phyloP scores from a whole-genome alignment of 106 monocot genomes.

The Dendrobium officinale region DNA sequence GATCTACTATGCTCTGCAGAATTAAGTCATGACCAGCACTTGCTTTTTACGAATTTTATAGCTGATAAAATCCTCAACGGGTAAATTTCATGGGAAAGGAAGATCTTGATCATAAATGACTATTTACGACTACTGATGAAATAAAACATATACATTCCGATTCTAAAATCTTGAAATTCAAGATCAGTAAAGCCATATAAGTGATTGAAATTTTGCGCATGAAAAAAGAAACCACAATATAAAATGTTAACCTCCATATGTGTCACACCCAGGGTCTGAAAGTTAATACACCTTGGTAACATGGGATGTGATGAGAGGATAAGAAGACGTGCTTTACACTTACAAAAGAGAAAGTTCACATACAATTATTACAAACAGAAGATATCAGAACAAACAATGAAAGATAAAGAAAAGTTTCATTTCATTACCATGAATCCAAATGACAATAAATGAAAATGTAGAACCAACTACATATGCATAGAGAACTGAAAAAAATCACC shows the following conservation, averaged over 20 bases:
- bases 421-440: too few species aligned
- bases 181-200: neutral
- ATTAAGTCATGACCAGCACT: neutral
- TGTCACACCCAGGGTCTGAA: too few species aligned
- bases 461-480: too few species aligned
- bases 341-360: too few species aligned
- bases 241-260: neutral
- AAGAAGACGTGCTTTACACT: too few species aligned
- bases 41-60: neutral
- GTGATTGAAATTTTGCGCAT: neutral
- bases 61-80: neutral
- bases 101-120: neutral
- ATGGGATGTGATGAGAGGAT: too few species aligned
- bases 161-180: neutral
- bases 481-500: too few species aligned
- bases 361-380: too few species aligned
- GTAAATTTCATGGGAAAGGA: neutral
- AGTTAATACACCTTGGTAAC: too few species aligned
- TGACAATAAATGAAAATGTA: too few species aligned
- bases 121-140: neutral
- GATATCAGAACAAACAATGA: too few species aligned
- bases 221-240: neutral
- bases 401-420: too few species aligned
- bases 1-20: neutral
- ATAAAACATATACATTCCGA: neutral